Conservation (phyloP, 768 basidiomycete genomes). For the Hemileccinum impolitum region DNA sequence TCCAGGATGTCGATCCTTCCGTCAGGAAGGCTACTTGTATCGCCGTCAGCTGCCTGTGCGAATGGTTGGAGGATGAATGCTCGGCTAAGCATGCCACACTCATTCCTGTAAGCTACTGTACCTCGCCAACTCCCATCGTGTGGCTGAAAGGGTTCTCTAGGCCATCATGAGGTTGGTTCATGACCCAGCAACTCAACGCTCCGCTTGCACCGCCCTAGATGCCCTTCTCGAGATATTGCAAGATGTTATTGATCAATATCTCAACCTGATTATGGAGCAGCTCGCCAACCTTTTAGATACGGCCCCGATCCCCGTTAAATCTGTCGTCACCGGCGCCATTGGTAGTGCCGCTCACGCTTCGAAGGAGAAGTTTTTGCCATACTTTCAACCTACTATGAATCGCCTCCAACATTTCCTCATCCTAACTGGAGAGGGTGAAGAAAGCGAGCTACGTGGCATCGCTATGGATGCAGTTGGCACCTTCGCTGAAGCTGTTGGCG, state of each 20-base stretch:
- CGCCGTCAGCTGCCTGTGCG: constrained; percentile 93
- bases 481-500: constrained; percentile 94
- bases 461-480: constrained; percentile 99
- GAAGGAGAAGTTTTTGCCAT: constrained; percentile 84
- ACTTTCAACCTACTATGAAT: constrained; percentile 90
- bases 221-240: constrained; percentile 93
- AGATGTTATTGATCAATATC: constrained; percentile 87
- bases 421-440: constrained; percentile 84
- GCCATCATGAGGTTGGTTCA: constrained; percentile 89
- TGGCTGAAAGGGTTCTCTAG: constrained; percentile 34
- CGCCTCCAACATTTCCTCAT: constrained; percentile 86
- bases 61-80: constrained; percentile 95
- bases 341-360: constrained; percentile 98
- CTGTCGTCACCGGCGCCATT: constrained; percentile 95
- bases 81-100: constrained; percentile 77
- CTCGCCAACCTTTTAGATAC: constrained; percentile 83
- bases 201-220: constrained; percentile 97
- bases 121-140: neutral
- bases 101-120: constrained; percentile 62
- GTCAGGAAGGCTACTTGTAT: constrained; percentile 97
- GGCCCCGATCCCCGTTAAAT: constrained; percentile 83
- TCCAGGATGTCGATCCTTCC: constrained; percentile 75
- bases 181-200: constrained; percentile 80
- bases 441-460: constrained; percentile 91
- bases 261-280: constrained; percentile 91